phyloP scores from a whole-genome alignment of 352 stramenopile genomes.

The Globisporangium sylvaticum region DNA sequence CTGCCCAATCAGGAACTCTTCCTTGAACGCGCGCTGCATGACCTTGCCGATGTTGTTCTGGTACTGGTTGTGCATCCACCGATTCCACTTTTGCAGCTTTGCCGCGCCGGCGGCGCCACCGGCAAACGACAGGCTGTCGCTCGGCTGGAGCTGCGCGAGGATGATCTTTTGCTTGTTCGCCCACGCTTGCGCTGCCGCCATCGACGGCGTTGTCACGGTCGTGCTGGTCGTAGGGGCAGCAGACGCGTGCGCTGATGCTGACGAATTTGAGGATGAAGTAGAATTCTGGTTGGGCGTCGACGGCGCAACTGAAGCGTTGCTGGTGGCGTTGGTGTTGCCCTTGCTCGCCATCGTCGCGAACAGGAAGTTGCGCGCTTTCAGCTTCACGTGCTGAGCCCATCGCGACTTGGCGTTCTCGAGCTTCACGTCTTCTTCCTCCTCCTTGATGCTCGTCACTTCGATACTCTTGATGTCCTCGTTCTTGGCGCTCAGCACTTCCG shows the following conservation, averaged over 20 bases:
- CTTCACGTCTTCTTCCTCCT: slow-evolving; percentile 81
- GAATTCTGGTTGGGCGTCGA: slow-evolving; percentile 3
- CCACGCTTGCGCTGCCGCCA: slow-evolving; percentile 60
- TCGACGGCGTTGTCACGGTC: slow-evolving; percentile 30
- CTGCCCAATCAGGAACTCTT: slow-evolving; percentile 40
- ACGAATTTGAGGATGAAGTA: not conserved
- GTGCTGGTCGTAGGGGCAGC: slow-evolving; percentile 3
- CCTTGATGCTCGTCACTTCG: slow-evolving; percentile 82
- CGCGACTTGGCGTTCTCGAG: slow-evolving; percentile 78
- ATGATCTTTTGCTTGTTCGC: slow-evolving; percentile 73
- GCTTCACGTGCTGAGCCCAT: slow-evolving; percentile 84
- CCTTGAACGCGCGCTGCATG: slow-evolving; percentile 59
- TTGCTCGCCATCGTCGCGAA: slow-evolving; percentile 49
- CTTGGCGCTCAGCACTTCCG: slow-evolving; percentile 63
- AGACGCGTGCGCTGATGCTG: not conserved
- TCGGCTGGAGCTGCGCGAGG: slow-evolving; percentile 44
- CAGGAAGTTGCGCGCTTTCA: slow-evolving; percentile 77
- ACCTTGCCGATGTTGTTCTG: slow-evolving; percentile 70
- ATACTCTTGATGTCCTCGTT: slow-evolving; percentile 63
- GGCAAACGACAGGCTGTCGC: slow-evolving; percentile 20
- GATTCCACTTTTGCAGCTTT: slow-evolving; percentile 85
- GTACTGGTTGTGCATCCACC: slow-evolving; percentile 72
- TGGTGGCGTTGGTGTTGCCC: slow-evolving; percentile 7
- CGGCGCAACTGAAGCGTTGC: not conserved
- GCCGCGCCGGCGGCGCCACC: slow-evolving; percentile 32